phyloP scores from a whole-genome alignment of 2,329 filamentous ascomycete species.

The Diplodia mutila region DNA sequence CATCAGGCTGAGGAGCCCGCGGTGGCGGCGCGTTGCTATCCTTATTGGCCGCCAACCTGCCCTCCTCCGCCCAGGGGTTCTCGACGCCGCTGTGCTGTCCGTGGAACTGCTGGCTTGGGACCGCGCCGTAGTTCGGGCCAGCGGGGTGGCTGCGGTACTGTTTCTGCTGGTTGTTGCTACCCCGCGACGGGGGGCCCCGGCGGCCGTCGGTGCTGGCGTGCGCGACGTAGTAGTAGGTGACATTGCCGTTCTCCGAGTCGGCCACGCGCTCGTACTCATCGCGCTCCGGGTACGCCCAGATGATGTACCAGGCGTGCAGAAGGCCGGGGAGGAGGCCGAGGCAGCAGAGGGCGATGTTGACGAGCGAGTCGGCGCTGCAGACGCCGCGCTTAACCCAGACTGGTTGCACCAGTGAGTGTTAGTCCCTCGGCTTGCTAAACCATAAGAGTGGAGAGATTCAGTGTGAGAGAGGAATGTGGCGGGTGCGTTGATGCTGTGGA shows the following conservation, averaged over 20 bases:
- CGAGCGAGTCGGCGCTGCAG: conserved; percentile 88
- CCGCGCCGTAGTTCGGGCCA: conserved; percentile 27
- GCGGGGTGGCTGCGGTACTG: conserved; percentile 19
- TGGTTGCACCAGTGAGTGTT: conserved; percentile 41
- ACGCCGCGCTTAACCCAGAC: conserved; percentile 97
- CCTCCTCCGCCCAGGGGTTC: conserved; percentile 25
- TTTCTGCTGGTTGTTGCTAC: background rate
- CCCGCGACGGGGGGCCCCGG: background rate
- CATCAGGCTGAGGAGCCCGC: background rate
- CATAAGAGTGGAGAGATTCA: background rate
- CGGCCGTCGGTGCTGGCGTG: conserved; percentile 34
- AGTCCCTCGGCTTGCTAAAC: conserved; percentile 8
- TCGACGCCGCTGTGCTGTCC: conserved; percentile 38
- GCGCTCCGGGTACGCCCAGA: conserved; percentile 88
- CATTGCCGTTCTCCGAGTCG: conserved; percentile 58
- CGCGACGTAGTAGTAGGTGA: conserved; percentile 75
- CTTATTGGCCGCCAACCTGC: conserved; percentile 1
- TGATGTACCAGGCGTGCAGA: conserved; percentile 97
- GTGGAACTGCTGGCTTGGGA: conserved; percentile 47
- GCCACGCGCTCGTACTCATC: conserved; percentile 64
- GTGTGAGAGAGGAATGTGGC: background rate
- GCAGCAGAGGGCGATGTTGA: conserved; percentile 87
- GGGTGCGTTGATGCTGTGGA: conserved; percentile 6
- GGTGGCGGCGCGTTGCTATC: background rate
- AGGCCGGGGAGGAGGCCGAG: conserved; percentile 73